Base-by-base conservation (phyloP, 306 rosid genomes). In the Cyclanthera cordifolia region DNA sequence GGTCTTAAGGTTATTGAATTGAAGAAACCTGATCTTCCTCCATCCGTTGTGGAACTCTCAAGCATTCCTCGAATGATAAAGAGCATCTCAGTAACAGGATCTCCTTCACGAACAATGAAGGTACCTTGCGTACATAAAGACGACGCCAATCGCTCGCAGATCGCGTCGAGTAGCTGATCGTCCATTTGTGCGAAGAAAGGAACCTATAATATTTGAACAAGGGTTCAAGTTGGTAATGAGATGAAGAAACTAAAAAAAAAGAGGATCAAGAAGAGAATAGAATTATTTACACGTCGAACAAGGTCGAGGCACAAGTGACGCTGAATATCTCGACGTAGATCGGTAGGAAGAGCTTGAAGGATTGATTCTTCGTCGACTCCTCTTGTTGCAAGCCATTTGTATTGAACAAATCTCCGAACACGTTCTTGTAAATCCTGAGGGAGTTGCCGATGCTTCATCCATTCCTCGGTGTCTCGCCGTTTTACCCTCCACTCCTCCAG, bases 171-270 rank as follows among this genome's bases (percentile, higher is more conserved):
- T 32, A 92, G 79, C 7, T 85, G 97, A 59, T 58, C 88, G 69
- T 92, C 96, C 98, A 92, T 92, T 75, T 89, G 93, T 41, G 96
- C 81, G 52, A 92, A 92, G 74, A 92, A 89, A 14, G 98, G 98
- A 16, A 92, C 98, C 98, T 92, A 78, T 21, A 80, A 57, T 50
- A n/a, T 37, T 54, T 3, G 39, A 32, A 8, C 8, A 5, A 21
- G 48, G 10, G 10, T 0, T 23, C 43, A 37, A 6, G 7, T 37
- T 11, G 48, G 48, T 2, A 43, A 43, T 43, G 66, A 46, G 50
- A 13, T 34, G 41, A 0, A 34, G 41, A 34, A 0, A 34, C 41
- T 5, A 34, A 34, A 6, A 7, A 34, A 34, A 34, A 34, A 34
- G 41, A n/a, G 41, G 41, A 34, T 15, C 4, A 5, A 46, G 17